Evolutionary conservation across 2,329 filamentous ascomycete genomes (phyloP), one percentile per base, ranked within the genome.

Genomic region (Diplodia seriata): DNA sequence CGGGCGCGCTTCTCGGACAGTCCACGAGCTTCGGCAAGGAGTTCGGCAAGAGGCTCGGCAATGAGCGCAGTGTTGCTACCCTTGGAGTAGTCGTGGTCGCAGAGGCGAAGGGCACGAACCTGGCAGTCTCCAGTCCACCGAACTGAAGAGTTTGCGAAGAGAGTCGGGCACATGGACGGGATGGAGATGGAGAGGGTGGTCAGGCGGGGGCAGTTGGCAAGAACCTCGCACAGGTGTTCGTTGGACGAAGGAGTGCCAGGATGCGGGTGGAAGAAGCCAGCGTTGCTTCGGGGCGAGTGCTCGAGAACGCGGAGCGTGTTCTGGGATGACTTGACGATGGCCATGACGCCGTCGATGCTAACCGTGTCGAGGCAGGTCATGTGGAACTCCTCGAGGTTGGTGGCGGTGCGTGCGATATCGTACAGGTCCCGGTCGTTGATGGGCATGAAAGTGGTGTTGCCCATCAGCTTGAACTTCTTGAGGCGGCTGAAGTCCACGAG

Each of bases 321-420:
- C 68, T 77, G 77, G 2, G 84, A 85, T 29, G 83, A 80, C 72
- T 82, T 82, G 64, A 85, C 81, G 29, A 86, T 78, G 26, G 83
- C 81, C 73, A 85, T 82, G 69, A 86, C 81, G 56, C 76, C 81
- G 47, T 84, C 81, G 51, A 85, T 84, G 26, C 83, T 82, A 70
- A 86, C 80, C 65, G 83, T 85, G 20, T 82, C 83, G 64, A 85
- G 81, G 71, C 84, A 84, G 9, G 84, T 85, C 70, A 86, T 76
- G 73, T 86, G 83, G 56, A 86, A 82, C 69, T 84, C 83, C 70
- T 85, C 80, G 26, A 86, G 81, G 56, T 79, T 79, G 1, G 79
- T 84, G 8, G 84, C 84, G 0, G 84, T 85, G 55, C 80, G 80
- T 29, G 85, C 81, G 67, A 86, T 85, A 62, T 79, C 78, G 47